Evolutionary conservation across 495 filamentous ascomycete genomes (phyloP), one percentile per base, ranked within the genome.

Genomic region (Peziza echinospora): DNA sequence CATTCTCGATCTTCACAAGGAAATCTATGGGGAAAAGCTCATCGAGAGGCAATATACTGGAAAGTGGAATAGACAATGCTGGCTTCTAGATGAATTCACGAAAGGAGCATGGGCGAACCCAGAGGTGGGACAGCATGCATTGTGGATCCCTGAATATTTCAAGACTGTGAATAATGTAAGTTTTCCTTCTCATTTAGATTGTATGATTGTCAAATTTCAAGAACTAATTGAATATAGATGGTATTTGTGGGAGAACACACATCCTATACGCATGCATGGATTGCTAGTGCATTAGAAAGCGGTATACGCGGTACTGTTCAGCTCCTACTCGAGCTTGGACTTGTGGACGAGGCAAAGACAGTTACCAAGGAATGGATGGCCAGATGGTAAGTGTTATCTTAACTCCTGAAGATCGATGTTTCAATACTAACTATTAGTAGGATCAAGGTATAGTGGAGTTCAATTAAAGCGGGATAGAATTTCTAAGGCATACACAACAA

Each of bases 191-290:
- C 6, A 16, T 34, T 26, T 30, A 24, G 44, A 23, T 9, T 21
- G 16, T n/a, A 45, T 23, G 9, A 11, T 7, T 6, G 23, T 41
- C 4, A 34, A 5, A 24, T 5, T 2, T 24, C 26, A 22, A 21
- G 34, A 9, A 41, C n/a, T 21, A 13, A 5, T 23, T 42, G 21
- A 26, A 39, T 24, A 7, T 46, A 72, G 53, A 72, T 75, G 28
- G 71, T 81, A 28, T 80, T 80, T 44, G 64, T 80, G 4, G 77
- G 77, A 13, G 77, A 82, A 60, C 77, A 80, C 56, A 81, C 77
- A 0, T 72, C 69, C 41, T 80, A 77, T 59, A 80, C 77, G n/a
- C 77, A 80, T 54, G 76, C 76, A 4, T 82, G 77, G 77, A 79
- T 82, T 41, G 73, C 75, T 21, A 71, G 70, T 2, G 77, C 77